phyloP scores from a whole-genome alignment of 306 rosid genomes.

The Ziziphus jujuba region DNA sequence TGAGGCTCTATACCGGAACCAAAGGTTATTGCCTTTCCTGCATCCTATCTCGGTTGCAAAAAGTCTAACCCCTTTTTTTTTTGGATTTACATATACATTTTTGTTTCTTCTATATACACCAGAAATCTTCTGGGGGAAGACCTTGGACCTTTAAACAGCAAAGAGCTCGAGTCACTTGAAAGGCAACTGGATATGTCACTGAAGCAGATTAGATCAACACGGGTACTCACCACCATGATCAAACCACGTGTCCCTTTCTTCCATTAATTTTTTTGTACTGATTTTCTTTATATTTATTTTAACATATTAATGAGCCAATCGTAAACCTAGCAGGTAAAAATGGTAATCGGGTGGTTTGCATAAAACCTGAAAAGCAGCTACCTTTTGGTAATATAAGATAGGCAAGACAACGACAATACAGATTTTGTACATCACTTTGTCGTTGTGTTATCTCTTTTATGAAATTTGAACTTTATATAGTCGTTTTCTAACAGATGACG shows the following conservation, averaged over 20 bases:
- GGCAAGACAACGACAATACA: too few relatives aligned
- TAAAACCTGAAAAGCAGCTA: too few relatives aligned
- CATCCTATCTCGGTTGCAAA: not conserved
- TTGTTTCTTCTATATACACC: not conserved
- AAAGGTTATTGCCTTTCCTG: constrained; percentile 53
- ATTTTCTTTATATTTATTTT: not conserved
- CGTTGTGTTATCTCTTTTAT: too few relatives aligned
- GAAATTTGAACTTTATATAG: too few relatives aligned
- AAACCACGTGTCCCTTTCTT: not conserved
- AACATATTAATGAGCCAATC: not conserved
- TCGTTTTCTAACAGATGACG: too few relatives aligned
- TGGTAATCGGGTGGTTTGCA: too few relatives aligned
- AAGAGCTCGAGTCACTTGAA: constrained; percentile 93
- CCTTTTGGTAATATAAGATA: too few relatives aligned
- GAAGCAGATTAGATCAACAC: constrained; percentile 86
- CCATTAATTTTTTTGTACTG: not conserved
- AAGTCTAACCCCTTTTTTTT: too few relatives aligned
- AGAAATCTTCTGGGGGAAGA: constrained; percentile 98
- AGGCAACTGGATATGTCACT: constrained; percentile 91
- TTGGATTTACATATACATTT: not conserved
- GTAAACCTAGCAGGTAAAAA: too few relatives aligned
- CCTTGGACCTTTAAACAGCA: constrained; percentile 83
- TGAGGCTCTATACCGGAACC: constrained; percentile 79
- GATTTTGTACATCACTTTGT: too few relatives aligned
- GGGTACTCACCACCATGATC: constrained; percentile 45